Conservation (phyloP, 2,329 filamentous ascomycete species). For the Fusarium equiseti region DNA sequence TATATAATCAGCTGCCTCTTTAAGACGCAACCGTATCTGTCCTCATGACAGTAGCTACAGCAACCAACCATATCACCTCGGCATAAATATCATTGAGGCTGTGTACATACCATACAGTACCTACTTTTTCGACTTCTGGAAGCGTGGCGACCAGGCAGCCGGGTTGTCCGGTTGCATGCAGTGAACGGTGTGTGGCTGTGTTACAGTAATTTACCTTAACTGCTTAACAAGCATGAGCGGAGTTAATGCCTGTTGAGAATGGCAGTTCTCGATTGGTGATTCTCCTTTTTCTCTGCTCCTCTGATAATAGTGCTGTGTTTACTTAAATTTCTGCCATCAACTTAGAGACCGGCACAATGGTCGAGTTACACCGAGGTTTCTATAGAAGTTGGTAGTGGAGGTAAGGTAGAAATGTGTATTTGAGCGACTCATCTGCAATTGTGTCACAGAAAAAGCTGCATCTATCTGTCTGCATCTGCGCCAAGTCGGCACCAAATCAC, state of each 20-base stretch:
- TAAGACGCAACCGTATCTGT: slow-evolving; percentile 9
- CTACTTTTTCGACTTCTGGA: slow-evolving; percentile 25
- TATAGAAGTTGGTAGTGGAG: background rate
- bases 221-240: background rate
- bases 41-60: slow-evolving; percentile 1
- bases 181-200: slow-evolving; percentile 33
- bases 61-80: slow-evolving; percentile 14
- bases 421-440: background rate
- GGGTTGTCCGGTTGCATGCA: slow-evolving; percentile 6
- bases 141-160: slow-evolving; percentile 13
- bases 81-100: slow-evolving; percentile 11
- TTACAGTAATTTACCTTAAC: background rate
- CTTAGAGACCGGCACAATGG: background rate
- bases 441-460: background rate
- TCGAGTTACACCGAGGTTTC: background rate
- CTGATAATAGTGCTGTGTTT: background rate
- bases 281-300: background rate
- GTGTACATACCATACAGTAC: background rate
- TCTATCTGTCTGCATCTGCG: slow-evolving; percentile 13
- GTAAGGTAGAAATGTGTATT: background rate
- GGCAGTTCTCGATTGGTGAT: background rate
- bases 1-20: slow-evolving; percentile 31
- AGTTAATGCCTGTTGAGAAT: background rate
- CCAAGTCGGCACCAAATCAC: slow-evolving; percentile 43
- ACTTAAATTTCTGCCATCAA: background rate